Base-by-base conservation (phyloP, 805 yeast species). In the Priceomyces fermenticarens region DNA sequence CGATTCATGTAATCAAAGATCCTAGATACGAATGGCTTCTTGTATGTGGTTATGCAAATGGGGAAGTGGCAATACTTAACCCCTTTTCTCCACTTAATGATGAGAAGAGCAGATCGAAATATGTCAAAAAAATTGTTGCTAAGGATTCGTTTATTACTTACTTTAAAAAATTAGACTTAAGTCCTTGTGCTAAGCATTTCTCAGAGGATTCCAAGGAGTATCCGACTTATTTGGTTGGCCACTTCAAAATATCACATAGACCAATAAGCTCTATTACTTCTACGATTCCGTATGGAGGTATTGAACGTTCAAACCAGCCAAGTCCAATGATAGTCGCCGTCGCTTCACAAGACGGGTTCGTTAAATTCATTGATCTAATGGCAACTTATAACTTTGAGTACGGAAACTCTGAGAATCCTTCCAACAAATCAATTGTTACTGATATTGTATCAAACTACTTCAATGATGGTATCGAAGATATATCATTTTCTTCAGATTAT, bases 321-420 rank as follows among this genome's bases (percentile, higher is more conserved):
- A 77, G 48, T 72, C 87, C 56, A 36, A 57, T 57, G 50, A 52
- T 76, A 4, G 39, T 77, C 6, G 75, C 80, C 0, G 54, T 80
- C n/a, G 77, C 84, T 0, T 66, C 80, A 5, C 85, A 79, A 45
- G 88, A 83, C 53, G 93, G 89, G 2, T 75, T 73, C 45, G 62
- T 81, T 17, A 62, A 85, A 35, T 49, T 85, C 12, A 63, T 85
- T 35, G 83, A 83, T 53, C 55, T 82, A 30, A 47, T 60, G 14
- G 55, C 59, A 15, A 62, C 73, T 4, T 50, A 49, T 37, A 55
- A 52, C 13, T 32, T 37, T 13, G 55, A 56, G 35, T 63, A 60
- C 41, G 72, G 67, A 4, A 46, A 53, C 36, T 40, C 49, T 4
- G 31, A 41, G 4, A 37, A 43, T 25, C 44, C 53, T n/a, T 46